phyloP scores from a whole-genome alignment of 2,329 filamentous ascomycete genomes.

The Fusarium denticulatum region DNA sequence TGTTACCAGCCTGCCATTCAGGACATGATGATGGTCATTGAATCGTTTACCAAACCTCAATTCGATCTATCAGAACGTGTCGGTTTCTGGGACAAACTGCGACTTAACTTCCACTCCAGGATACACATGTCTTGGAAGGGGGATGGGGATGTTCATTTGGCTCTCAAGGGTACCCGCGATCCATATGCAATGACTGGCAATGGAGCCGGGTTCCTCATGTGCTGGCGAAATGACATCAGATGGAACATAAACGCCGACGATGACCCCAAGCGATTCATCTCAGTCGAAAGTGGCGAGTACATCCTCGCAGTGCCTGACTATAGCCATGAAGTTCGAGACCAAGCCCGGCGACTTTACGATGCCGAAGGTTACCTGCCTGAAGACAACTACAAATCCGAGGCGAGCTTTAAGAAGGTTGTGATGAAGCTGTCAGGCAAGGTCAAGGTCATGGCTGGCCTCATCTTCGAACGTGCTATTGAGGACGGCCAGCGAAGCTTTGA shows the following conservation, averaged over 20 bases:
- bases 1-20: conserved; percentile 98
- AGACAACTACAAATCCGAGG: conserved; percentile 74
- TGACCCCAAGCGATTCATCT: conserved; percentile 93
- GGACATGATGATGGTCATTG: conserved; percentile 99
- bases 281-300: conserved; percentile 93
- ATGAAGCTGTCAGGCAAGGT: conserved; percentile 99
- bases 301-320: conserved; percentile 95
- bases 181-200: conserved; percentile 93
- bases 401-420: conserved; percentile 96
- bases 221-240: conserved; percentile 93
- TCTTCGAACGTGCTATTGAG: conserved; percentile 87
- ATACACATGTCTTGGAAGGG: conserved; percentile 92
- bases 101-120: conserved; percentile 91
- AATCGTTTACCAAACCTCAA: conserved; percentile 96
- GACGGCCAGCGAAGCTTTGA: conserved; percentile 80
- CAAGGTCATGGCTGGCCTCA: conserved; percentile 88
- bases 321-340: conserved; percentile 83
- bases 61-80: conserved; percentile 92
- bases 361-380: conserved; percentile 69
- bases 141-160: conserved; percentile 93
- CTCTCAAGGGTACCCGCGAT: conserved; percentile 90
- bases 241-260: conserved; percentile 87
- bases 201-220: conserved; percentile 96
- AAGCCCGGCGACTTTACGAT: conserved; percentile 60
- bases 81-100: conserved; percentile 99